Evolutionary conservation across 306 rosid species (phyloP).

Genomic region (Datisca glomerata): DNA sequence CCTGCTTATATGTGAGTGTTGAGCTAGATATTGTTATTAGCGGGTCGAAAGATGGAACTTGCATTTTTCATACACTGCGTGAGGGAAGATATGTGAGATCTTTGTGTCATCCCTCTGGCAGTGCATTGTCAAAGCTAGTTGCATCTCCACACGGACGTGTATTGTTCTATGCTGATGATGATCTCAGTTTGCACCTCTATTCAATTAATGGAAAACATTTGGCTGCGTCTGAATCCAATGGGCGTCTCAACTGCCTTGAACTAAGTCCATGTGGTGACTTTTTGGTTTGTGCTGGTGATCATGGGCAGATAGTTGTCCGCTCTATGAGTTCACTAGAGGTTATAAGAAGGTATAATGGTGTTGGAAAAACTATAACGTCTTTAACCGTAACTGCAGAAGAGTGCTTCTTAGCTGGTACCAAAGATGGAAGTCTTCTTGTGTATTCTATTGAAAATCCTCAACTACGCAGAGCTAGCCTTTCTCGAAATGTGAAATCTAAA

Average conservation of each 20-base stretch:
- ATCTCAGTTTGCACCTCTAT: conserved; percentile 85
- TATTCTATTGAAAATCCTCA: conserved; percentile 89
- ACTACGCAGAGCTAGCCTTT: conserved; percentile 39
- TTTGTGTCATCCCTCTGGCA: conserved; percentile 64
- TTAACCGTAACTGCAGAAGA: conserved; percentile 80
- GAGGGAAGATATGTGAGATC: conserved; percentile 95
- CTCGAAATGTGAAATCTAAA: conserved; percentile 45
- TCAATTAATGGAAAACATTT: conserved; percentile 93
- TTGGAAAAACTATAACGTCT: conserved; percentile 77
- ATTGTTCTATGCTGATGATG: conserved; percentile 85
- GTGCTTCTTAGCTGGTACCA: conserved; percentile 92
- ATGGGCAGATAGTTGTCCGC: conserved; percentile 88
- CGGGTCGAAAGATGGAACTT: conserved; percentile 97
- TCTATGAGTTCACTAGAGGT: conserved; percentile 90
- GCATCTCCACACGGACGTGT: conserved; percentile 78
- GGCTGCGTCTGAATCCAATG: conserved; percentile 84
- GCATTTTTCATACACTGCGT: conserved; percentile 81
- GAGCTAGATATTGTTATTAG: conserved; percentile 96
- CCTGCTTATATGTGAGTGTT: conserved; percentile 68
- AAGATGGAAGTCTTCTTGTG: conserved; percentile 83
- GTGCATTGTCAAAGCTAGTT: conserved; percentile 81
- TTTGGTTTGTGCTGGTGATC: conserved; percentile 92
- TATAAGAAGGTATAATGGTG: conserved; percentile 60
- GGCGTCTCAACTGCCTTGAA: conserved; percentile 80
- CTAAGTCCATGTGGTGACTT: conserved; percentile 85